Evolutionary conservation across 257 asterid genomes (phyloP), one percentile per base, ranked within the genome.

Genomic region (Nicotiana otophora): DNA sequence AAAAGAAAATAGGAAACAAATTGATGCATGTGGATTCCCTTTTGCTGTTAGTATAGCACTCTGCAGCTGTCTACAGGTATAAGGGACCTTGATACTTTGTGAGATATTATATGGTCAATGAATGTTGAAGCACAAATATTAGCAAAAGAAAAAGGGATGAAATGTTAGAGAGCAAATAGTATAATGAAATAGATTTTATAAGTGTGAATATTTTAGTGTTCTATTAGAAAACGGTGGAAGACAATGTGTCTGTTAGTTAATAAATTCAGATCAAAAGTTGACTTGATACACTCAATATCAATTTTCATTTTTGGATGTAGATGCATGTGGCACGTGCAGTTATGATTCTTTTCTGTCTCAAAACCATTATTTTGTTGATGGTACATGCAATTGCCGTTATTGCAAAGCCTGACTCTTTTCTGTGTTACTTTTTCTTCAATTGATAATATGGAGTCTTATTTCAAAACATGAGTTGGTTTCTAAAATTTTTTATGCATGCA

Each of bases 401-500:
- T 75, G 23, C 46, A 51, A 75, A 48, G 26, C 42, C 46, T 51
- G 63, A 51, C 80, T 58, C 28, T 58, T 58, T 58, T 58, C 11
- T 15, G 15, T 64, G 46, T 75, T 51, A 26, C 80, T 26, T 26
- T 75, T 12, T 75, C 28, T 53, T 75, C 28, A 75, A 75, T 26
- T 75, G 42, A 74, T 26, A 51, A 15, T 48, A 48, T 48, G 80
- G 42, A 74, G 63, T 39, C 63, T 51, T 26, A 51, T 14, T 74
- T 48, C 42, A 74, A 74, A 19, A 10, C 80, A 48, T 15, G 11
- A 51, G 15, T 75, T 23, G 8, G 26, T 75, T 75, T 75, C 28
- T 75, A 51, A 75, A 75, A 14, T n/a, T 48, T 26, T 48, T 48
- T 51, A 64, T 20, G 61, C 61, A 75, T 75, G 80, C 89, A 96